Percentiles rank a stretch among this genome's conserved stretches.
Evolutionary conservation across 139 green algal species (phyloP).

Genomic region (Chlorella sp.): DNA sequence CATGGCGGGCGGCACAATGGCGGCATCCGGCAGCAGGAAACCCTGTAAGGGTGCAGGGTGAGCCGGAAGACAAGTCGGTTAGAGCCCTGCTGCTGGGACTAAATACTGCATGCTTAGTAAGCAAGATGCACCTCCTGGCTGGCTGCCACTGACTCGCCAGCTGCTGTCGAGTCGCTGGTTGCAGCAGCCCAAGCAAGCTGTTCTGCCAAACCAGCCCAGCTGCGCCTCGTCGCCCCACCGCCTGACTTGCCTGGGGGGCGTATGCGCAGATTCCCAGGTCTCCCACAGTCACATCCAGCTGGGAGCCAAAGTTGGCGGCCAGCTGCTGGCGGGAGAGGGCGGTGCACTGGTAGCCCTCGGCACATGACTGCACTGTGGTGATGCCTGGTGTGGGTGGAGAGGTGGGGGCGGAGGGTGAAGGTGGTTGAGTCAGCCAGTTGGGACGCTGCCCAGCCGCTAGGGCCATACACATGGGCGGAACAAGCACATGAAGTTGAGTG

Average conservation of each 20-base stretch:
- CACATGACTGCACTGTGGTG: background rate
- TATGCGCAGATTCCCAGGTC: slow-evolving; percentile 1
- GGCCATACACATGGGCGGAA: too few relatives aligned
- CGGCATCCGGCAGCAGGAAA: slow-evolving; percentile 1
- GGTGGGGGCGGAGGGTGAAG: background rate
- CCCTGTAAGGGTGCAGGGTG: background rate
- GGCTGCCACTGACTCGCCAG: too few relatives aligned
- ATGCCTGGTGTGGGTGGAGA: background rate
- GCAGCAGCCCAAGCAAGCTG: too few relatives aligned
- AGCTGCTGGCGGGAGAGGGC: slow-evolving; percentile 31
- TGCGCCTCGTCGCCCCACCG: too few relatives aligned
- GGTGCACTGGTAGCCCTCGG: background rate
- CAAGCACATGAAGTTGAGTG: too few relatives aligned
- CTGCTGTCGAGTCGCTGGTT: too few relatives aligned
- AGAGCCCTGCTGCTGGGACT: too few relatives aligned
- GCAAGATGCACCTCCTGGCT: too few relatives aligned
- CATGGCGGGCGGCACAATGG: slow-evolving; percentile 7
- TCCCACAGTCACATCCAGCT: background rate
- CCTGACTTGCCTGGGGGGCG: background rate
- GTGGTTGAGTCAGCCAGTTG: background rate
- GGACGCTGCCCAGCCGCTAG: too few relatives aligned
- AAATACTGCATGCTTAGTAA: too few relatives aligned
- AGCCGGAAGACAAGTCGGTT: too few relatives aligned
- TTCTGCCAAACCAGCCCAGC: too few relatives aligned
- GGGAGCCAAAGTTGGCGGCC: background rate